Conservation (phyloP, 805 yeast genomes). For the Candida taoyuanica region DNA sequence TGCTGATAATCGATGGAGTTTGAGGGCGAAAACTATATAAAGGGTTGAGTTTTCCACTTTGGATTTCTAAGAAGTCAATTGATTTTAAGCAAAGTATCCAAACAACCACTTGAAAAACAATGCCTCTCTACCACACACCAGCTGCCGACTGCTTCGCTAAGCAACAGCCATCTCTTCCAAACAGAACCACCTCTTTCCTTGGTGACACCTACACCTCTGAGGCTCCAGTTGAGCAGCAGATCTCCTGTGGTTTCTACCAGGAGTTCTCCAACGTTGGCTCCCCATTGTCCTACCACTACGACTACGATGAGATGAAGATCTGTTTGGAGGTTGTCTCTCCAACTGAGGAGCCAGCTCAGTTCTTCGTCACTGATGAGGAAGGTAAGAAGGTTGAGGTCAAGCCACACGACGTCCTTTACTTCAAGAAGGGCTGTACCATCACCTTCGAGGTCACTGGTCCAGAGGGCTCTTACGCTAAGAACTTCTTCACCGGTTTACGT, state of each 20-base stretch:
- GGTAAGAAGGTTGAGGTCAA: conserved; percentile 52
- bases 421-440: conserved; percentile 62
- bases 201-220: conserved; percentile 62
- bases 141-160: conserved; percentile 47
- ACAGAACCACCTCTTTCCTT: conserved; percentile 64
- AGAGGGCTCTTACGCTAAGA: conserved; percentile 46
- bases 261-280: conserved; percentile 55
- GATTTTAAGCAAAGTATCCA: not conserved
- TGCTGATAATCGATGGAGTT: no score
- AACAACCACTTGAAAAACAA: conserved; percentile 3
- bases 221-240: conserved; percentile 54
- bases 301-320: conserved; percentile 68
- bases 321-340: conserved; percentile 40
- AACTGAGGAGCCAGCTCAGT: conserved; percentile 54
- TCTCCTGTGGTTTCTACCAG: conserved; percentile 63
- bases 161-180: conserved; percentile 58
- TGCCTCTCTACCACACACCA: conserved; percentile 44
- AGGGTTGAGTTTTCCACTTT: no score
- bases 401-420: conserved; percentile 67
- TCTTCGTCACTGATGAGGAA: conserved; percentile 59
- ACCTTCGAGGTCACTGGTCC: conserved; percentile 56
- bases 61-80: not conserved
- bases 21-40: conserved; percentile 1
- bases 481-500: conserved; percentile 60
- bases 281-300: conserved; percentile 61